phyloP scores from a whole-genome alignment of 148 eudicot species.

The Rhododendron griersonianum region DNA sequence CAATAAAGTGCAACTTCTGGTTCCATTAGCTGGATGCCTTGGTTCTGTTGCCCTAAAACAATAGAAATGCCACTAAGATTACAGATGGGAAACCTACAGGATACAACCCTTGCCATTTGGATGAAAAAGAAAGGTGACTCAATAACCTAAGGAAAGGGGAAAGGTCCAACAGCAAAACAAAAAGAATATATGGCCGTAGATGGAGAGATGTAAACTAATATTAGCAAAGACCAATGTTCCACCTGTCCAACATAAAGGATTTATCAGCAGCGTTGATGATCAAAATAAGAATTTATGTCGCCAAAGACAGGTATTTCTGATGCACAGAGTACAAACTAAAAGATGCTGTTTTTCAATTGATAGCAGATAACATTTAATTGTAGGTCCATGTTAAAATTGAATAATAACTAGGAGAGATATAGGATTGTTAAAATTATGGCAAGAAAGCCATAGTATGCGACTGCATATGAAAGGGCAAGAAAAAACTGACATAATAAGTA shows the following conservation, averaged over 20 bases:
- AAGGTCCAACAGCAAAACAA: not conserved
- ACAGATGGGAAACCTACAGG: not conserved
- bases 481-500: slow-evolving; percentile 10
- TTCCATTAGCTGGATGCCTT: slow-evolving; percentile 49
- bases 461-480: not conserved
- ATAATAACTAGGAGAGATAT: not conserved
- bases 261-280: not conserved
- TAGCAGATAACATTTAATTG: not conserved
- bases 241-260: not conserved
- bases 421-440: not conserved
- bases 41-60: slow-evolving; percentile 24
- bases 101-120: not conserved
- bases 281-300: not conserved
- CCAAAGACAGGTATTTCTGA: not conserved
- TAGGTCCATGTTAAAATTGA: slow-evolving; percentile 2
- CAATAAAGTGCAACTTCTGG: slow-evolving; percentile 91
- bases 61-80: not conserved
- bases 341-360: not conserved
- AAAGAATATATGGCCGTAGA: not conserved
- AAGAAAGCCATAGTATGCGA: not conserved
- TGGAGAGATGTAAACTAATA: not conserved
- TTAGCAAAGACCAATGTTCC: not conserved
- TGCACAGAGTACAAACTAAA: not conserved
- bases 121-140: not conserved
- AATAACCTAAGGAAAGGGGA: not conserved